Conservation (phyloP, 129 eudicot species). For the Centaurea solstitialis region DNA sequence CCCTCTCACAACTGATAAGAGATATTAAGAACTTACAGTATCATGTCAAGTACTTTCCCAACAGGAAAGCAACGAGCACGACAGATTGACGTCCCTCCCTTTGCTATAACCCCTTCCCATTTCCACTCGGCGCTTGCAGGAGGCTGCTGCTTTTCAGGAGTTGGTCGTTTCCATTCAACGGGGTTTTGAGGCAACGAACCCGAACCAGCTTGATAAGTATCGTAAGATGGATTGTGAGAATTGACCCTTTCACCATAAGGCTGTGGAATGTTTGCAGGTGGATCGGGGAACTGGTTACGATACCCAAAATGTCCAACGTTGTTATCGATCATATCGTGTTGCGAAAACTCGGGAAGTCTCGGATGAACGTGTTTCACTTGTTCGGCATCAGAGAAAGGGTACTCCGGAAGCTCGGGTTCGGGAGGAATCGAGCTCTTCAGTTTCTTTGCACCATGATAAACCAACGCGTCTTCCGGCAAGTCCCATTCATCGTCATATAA, state of each 20-base stretch:
- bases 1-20: background rate
- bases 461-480: constrained; percentile 69
- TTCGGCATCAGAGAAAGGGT: constrained; percentile 65
- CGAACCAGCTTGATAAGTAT: constrained; percentile 41
- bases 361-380: constrained; percentile 48
- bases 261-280: constrained; percentile 39
- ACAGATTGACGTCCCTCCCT: constrained; percentile 88
- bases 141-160: constrained; percentile 53
- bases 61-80: constrained; percentile 98
- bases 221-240: constrained; percentile 39
- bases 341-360: constrained; percentile 41
- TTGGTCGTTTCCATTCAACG: constrained; percentile 48
- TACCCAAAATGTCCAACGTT: constrained; percentile 44
- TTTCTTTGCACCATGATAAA: constrained; percentile 70
- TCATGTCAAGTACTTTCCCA: constrained; percentile 78
- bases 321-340: constrained; percentile 35
- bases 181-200: constrained; percentile 43
- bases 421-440: constrained; percentile 48
- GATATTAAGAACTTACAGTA: constrained; percentile 62
- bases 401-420: constrained; percentile 83
- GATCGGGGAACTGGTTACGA: constrained; percentile 53
- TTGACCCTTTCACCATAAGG: constrained; percentile 57
- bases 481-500: constrained; percentile 78
- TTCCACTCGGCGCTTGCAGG: constrained; percentile 69
- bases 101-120: constrained; percentile 95